Conservation (phyloP, 169 alveolate species). For the Ichthyophthirius multifiliis region DNA sequence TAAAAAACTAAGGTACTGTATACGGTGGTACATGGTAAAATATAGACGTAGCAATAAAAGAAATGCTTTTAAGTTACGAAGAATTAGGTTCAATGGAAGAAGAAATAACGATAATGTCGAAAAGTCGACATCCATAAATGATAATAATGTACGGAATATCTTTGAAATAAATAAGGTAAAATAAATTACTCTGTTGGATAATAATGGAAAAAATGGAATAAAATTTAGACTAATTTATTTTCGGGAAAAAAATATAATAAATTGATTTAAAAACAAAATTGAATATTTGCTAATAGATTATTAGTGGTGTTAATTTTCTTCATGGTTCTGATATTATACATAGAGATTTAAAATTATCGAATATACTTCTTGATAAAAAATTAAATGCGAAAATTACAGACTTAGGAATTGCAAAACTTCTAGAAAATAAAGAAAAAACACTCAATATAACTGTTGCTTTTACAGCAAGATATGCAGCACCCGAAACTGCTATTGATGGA, state of each 20-base stretch:
- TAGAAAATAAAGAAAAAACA: not conserved
- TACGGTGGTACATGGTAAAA: not conserved
- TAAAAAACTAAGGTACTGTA: no score
- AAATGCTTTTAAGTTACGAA: not conserved
- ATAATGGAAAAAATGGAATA: not conserved
- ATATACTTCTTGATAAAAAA: not conserved
- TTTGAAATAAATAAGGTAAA: not conserved
- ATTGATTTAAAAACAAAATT: not conserved
- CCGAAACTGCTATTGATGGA: not conserved
- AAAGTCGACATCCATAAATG: not conserved
- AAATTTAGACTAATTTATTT: not conserved
- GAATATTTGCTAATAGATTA: not conserved
- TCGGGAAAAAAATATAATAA: not conserved
- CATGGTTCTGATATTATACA: not conserved
- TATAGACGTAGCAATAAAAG: not conserved
- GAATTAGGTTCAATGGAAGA: not conserved
- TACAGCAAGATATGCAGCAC: not conserved
- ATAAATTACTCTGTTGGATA: not conserved
- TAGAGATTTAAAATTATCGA: not conserved
- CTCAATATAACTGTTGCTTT: not conserved
- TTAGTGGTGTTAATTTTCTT: not conserved
- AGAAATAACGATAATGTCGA: not conserved
- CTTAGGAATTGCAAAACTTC: slow-evolving; percentile 47
- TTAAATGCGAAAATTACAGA: slow-evolving; percentile 41
- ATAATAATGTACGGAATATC: not conserved